Percentiles rank a stretch among this genome's conserved stretches.
These are phyloP conservation scores for Cryphonectria nitschkei DNA, from an alignment of 2,329 filamentous ascomycete genomes.

Conservation along the genomic window DNA sequence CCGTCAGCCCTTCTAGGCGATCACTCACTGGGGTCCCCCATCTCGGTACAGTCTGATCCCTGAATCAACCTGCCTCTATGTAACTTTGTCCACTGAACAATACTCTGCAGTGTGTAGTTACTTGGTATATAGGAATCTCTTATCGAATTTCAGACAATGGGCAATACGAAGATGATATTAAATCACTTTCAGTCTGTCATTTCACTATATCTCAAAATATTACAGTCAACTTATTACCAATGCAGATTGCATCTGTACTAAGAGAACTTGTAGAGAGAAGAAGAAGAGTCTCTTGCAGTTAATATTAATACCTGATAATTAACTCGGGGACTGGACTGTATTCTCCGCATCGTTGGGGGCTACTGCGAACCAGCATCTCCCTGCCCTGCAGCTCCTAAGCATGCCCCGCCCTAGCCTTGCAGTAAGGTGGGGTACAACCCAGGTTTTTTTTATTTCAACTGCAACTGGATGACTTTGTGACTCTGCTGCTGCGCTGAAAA, in stretches of 20 bases:
- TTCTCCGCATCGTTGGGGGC: conserved; percentile 9
- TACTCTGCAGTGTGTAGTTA: neutral
- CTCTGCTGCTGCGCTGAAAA: neutral
- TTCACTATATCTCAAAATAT: neutral
- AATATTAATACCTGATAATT: neutral
- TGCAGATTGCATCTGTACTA: neutral
- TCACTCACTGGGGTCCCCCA: neutral
- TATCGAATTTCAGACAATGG: neutral
- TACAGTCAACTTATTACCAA: neutral
- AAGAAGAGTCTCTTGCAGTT: neutral
- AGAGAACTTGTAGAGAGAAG: too few species aligned
- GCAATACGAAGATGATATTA: neutral
- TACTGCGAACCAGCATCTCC: neutral
- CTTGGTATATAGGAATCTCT: neutral
- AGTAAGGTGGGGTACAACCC: conserved; percentile 9
- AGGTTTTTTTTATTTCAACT: conserved; percentile 7
- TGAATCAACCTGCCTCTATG: neutral
- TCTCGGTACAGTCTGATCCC: conserved; percentile 15
- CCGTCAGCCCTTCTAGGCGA: neutral
- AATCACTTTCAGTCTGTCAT: neutral
- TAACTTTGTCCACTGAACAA: neutral
- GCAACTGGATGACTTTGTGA: neutral
- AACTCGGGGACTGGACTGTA: neutral
- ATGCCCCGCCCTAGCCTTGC: conserved; percentile 14
- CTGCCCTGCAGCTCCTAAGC: conserved; percentile 4